These are phyloP conservation scores for Erigeron philadelphicus DNA, from an alignment of 140 eudicot species.

Conservation along the genomic window DNA sequence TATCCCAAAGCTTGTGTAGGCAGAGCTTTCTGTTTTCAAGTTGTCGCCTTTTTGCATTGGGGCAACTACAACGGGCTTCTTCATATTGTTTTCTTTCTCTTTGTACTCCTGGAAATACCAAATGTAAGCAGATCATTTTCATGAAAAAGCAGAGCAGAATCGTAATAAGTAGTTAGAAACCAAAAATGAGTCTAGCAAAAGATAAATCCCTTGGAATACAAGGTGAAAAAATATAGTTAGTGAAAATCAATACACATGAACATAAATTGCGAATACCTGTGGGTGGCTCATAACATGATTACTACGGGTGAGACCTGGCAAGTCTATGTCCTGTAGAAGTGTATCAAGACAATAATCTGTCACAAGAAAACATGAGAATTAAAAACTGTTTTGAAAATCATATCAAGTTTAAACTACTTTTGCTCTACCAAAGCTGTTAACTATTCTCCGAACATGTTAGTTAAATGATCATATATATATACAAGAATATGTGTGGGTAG, in stretches of 20 bases:
- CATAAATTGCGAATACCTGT: background rate
- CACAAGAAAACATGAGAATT: background rate
- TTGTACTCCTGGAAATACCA: background rate
- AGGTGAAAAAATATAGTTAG: no score
- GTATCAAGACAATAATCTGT: background rate
- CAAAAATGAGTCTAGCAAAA: background rate
- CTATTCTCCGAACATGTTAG: background rate
- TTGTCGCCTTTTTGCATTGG: background rate
- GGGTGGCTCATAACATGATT: background rate
- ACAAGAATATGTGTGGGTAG: background rate
- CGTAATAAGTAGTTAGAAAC: background rate
- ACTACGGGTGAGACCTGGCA: background rate
- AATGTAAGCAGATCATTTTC: no score
- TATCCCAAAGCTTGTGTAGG: background rate
- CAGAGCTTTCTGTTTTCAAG: background rate
- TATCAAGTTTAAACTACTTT: background rate
- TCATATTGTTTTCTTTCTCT: background rate
- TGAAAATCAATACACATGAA: no score
- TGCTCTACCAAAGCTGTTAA: background rate
- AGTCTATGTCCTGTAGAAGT: background rate
- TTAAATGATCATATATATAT: background rate
- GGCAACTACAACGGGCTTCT: background rate
- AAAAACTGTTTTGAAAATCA: background rate
- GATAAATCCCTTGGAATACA: background rate
- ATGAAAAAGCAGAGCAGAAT: background rate